phyloP scores from a whole-genome alignment of 2,329 filamentous ascomycete species.

The Phoma herbarum region DNA sequence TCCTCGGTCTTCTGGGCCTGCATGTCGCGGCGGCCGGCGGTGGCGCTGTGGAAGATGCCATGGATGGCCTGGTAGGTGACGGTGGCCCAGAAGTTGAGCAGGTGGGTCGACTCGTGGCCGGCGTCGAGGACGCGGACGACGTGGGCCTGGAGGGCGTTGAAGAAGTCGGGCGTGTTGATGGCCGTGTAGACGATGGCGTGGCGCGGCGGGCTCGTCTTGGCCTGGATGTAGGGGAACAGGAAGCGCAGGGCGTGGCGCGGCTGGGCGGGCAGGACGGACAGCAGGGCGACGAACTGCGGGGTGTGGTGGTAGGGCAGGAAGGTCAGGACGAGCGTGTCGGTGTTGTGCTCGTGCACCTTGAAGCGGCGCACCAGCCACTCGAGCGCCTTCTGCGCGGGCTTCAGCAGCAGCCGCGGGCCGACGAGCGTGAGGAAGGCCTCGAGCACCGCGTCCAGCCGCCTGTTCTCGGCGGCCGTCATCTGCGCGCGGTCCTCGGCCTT shows the following conservation, averaged over 20 bases:
- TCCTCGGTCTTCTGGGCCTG: conserved; percentile 84
- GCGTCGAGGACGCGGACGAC: conserved; percentile 76
- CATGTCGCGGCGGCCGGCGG: conserved; percentile 77
- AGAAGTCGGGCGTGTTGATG: conserved; percentile 78
- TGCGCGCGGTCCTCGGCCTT: conserved; percentile 86
- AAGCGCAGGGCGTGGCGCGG: conserved; percentile 82
- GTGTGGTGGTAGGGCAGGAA: conserved; percentile 94
- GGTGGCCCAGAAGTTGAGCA: conserved; percentile 91
- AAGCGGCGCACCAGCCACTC: conserved; percentile 96
- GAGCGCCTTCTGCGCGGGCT: conserved; percentile 86
- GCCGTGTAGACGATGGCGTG: conserved; percentile 85
- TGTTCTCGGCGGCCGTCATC: conserved; percentile 83
- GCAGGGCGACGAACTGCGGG: conserved; percentile 81
- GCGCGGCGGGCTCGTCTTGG: conserved; percentile 77
- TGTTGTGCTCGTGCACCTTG: conserved; percentile 93
- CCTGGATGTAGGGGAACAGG: conserved; percentile 83
- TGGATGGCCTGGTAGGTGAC: conserved; percentile 86
- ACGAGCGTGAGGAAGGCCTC: conserved; percentile 85
- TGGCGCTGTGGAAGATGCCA: conserved; percentile 78
- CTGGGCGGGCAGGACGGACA: conserved; percentile 83
- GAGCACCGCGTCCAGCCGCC: conserved; percentile 78
- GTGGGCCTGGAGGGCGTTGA: conserved; percentile 79
- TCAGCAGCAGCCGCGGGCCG: conserved; percentile 78
- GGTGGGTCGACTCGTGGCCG: conserved; percentile 76
- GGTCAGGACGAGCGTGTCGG: conserved; percentile 76